Conservation (phyloP, 768 basidiomycete genomes). For the Mycena leptocephala region DNA sequence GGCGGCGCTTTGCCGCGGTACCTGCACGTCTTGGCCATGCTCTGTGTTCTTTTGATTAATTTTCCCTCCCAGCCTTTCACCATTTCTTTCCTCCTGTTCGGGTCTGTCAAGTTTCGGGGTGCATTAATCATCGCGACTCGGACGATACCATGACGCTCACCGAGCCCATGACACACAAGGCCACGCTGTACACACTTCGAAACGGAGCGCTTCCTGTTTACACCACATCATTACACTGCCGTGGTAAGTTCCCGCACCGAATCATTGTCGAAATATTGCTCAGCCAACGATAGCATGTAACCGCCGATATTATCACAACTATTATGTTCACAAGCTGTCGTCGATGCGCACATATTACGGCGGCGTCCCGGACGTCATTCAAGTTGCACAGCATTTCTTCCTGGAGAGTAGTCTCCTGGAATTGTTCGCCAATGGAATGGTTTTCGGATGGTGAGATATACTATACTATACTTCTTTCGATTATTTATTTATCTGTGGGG, state of each 20-base stretch:
- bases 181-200: slow-evolving; percentile 39
- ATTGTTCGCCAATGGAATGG: slow-evolving; percentile 9
- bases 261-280: neutral
- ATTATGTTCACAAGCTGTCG: slow-evolving; percentile 1
- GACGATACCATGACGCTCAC: slow-evolving; percentile 1
- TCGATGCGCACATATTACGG: slow-evolving; percentile 9
- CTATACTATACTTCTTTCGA: too few species aligned
- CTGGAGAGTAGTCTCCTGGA: neutral
- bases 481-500: neutral
- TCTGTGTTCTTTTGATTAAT: too few species aligned
- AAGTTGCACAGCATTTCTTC: slow-evolving; percentile 10
- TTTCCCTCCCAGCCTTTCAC: neutral
- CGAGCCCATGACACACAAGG: slow-evolving; percentile 31
- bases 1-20: neutral
- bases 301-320: slow-evolving; percentile 7
- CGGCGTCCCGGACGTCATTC: neutral
- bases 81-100: neutral
- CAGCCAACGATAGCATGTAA: neutral
- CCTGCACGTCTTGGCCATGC: too few species aligned
- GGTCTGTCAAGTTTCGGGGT: neutral
- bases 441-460: slow-evolving; percentile 5
- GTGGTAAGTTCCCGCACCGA: slow-evolving; percentile 1
- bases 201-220: slow-evolving; percentile 42
- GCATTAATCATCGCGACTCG: neutral
- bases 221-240: slow-evolving; percentile 45